Conservation (phyloP, 2,329 filamentous ascomycete species). For the Xylariales sp. region DNA sequence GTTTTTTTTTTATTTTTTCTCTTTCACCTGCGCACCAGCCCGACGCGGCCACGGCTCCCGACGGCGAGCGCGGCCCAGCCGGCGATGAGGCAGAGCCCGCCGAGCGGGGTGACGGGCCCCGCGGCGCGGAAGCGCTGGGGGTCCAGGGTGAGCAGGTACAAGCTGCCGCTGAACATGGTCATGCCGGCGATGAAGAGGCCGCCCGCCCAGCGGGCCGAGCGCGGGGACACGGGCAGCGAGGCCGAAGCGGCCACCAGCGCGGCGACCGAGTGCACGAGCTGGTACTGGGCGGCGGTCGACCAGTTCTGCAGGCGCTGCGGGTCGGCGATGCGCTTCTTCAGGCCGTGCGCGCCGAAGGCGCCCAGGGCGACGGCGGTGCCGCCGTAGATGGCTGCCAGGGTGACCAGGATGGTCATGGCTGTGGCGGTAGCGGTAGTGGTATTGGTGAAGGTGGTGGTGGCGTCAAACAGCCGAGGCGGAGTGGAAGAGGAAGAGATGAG, state of each 20-base stretch:
- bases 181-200: slow-evolving; percentile 60
- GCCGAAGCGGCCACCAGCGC: slow-evolving; percentile 51
- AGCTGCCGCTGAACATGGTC: slow-evolving; percentile 61
- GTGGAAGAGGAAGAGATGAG: no score
- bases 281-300: slow-evolving; percentile 55
- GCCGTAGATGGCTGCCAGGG: slow-evolving; percentile 58
- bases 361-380: slow-evolving; percentile 57
- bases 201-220: slow-evolving; percentile 52
- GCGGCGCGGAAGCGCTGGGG: slow-evolving; percentile 54
- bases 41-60: slow-evolving; percentile 7
- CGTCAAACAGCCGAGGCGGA: no score
- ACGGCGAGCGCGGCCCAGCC: slow-evolving; percentile 51
- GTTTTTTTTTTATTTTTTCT: no score
- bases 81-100: slow-evolving; percentile 59
- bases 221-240: slow-evolving; percentile 48
- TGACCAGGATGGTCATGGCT: slow-evolving; percentile 43
- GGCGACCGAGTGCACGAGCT: slow-evolving; percentile 60
- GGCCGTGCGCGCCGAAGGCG: slow-evolving; percentile 64
- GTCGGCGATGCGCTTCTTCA: slow-evolving; percentile 57
- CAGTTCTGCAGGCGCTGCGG: slow-evolving; percentile 56
- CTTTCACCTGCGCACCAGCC: no score
- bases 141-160: slow-evolving; percentile 62
- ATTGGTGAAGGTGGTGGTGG: background rate
- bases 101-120: slow-evolving; percentile 62
- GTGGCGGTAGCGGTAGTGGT: background rate